Percentiles rank a stretch among this genome's conserved stretches.
Evolutionary conservation across 2,329 filamentous ascomycete species (phyloP).

Genomic region (Stagonosporopsis cucurbitacearum): DNA sequence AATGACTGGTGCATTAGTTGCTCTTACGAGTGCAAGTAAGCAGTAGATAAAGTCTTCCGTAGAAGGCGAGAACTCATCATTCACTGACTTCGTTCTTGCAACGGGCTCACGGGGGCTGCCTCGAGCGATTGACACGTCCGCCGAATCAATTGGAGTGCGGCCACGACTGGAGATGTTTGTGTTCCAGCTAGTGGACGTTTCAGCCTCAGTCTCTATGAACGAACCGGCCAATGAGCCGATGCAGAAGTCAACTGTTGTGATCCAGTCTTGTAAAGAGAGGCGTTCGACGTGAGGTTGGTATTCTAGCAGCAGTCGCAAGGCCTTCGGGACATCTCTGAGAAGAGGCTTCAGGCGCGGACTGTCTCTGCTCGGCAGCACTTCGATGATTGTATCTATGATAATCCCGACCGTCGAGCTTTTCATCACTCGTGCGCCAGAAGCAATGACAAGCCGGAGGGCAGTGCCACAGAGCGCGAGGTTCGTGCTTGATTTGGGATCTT

Average conservation of each 20-base stretch:
- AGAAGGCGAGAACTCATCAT: conserved; percentile 33
- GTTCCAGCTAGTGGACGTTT: conserved; percentile 37
- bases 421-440: conserved; percentile 71
- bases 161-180: conserved; percentile 39
- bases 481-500: conserved; percentile 39
- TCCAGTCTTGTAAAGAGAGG: conserved; percentile 73
- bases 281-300: conserved; percentile 82
- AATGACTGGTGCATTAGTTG: conserved; percentile 71
- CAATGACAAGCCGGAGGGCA: conserved; percentile 74
- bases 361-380: conserved; percentile 69
- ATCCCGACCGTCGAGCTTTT: conserved; percentile 79
- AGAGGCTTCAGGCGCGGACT: conserved; percentile 68
- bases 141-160: conserved; percentile 41
- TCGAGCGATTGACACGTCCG: conserved; percentile 33
- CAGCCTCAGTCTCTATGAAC: conserved; percentile 34
- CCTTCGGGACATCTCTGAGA: conserved; percentile 80
- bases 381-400: conserved; percentile 80
- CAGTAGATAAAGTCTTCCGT: conserved; percentile 62
- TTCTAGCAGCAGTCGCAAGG: conserved; percentile 72
- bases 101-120: conserved; percentile 34
- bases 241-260: conserved; percentile 73
- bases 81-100: conserved; percentile 24
- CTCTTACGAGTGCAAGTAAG: conserved; percentile 67
- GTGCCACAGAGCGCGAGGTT: conserved; percentile 73
- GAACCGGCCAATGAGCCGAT: conserved; percentile 61